Evolutionary conservation across 2,329 filamentous ascomycete species (phyloP).

Genomic region (Hypocrella siamensis): DNA sequence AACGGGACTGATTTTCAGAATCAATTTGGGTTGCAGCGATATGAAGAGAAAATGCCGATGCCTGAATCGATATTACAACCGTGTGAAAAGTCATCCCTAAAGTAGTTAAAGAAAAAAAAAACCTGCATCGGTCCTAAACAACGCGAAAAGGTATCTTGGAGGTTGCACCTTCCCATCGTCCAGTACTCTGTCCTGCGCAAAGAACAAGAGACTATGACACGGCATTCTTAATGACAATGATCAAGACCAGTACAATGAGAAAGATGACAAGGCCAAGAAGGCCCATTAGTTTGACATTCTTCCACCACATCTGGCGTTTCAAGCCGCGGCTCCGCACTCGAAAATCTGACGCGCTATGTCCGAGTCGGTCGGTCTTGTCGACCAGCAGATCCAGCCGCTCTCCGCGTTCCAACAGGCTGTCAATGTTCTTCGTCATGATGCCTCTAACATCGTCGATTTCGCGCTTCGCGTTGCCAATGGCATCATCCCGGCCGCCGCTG

Average conservation of each 20-base stretch:
- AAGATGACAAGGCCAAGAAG: constrained; percentile 54
- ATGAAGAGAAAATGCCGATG: too few relatives aligned
- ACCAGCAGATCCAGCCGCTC: constrained; percentile 89
- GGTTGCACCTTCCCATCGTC: too few relatives aligned
- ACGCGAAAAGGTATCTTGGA: too few relatives aligned
- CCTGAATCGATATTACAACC: too few relatives aligned
- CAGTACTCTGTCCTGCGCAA: too few relatives aligned
- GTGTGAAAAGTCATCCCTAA: too few relatives aligned
- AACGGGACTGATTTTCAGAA: too few relatives aligned
- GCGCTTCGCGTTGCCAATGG: constrained; percentile 64
- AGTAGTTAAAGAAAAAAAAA: too few relatives aligned
- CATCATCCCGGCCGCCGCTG: constrained; percentile 59
- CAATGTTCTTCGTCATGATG: constrained; percentile 94
- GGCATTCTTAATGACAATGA: constrained; percentile 34
- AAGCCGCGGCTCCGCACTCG: constrained; percentile 72
- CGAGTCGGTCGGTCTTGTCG: constrained; percentile 88
- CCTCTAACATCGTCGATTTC: constrained; percentile 88
- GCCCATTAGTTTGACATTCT: constrained; percentile 91
- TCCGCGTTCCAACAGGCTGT: constrained; percentile 73
- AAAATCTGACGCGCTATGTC: constrained; percentile 80
- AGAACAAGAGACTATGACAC: too few relatives aligned
- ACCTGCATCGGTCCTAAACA: too few relatives aligned
- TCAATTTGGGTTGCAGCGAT: too few relatives aligned
- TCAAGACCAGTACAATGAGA: constrained; percentile 38
- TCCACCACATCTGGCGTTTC: constrained; percentile 98